These are phyloP conservation scores for Middelhovenomyces tepae DNA, from an alignment of 805 yeast species.

Conservation along the genomic window DNA sequence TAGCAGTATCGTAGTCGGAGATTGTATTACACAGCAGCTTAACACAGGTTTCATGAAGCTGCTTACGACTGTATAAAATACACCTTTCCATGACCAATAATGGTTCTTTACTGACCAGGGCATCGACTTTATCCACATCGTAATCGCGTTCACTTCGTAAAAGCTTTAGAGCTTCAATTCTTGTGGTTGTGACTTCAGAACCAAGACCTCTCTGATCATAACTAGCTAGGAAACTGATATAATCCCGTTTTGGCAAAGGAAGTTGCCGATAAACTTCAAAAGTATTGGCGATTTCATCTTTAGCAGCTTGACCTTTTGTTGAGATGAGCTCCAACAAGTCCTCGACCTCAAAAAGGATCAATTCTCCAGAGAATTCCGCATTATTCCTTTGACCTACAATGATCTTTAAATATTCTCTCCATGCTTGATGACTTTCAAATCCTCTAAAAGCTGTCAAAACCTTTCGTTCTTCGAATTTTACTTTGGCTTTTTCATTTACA, in stretches of 20 bases:
- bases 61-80: conserved; percentile 24
- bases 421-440: conserved; percentile 27
- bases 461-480: conserved; percentile 22
- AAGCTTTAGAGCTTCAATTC: conserved; percentile 21
- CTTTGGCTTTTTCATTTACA: conserved; percentile 17
- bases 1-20: conserved; percentile 27
- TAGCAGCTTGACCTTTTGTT: conserved; percentile 11
- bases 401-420: conserved; percentile 29
- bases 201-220: background rate
- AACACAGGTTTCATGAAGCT: conserved; percentile 26
- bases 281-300: conserved; percentile 12
- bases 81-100: conserved; percentile 26
- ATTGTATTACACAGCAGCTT: conserved; percentile 24
- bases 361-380: conserved; percentile 23
- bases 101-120: conserved; percentile 17
- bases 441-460: conserved; percentile 25
- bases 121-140: conserved; percentile 18
- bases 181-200: conserved; percentile 12
- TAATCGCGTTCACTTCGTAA: conserved; percentile 17
- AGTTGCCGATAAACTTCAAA: conserved; percentile 16
- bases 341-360: conserved; percentile 25
- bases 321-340: conserved; percentile 25
- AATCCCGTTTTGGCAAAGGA: conserved; percentile 28
- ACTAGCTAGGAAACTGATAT: conserved; percentile 15
- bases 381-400: conserved; percentile 25